A percentile compares a stretch with the other conserved stretches of the same genome.
Conservation (phyloP, 2,329 filamentous ascomycete species). For the Ophiostoma ulmi region DNA sequence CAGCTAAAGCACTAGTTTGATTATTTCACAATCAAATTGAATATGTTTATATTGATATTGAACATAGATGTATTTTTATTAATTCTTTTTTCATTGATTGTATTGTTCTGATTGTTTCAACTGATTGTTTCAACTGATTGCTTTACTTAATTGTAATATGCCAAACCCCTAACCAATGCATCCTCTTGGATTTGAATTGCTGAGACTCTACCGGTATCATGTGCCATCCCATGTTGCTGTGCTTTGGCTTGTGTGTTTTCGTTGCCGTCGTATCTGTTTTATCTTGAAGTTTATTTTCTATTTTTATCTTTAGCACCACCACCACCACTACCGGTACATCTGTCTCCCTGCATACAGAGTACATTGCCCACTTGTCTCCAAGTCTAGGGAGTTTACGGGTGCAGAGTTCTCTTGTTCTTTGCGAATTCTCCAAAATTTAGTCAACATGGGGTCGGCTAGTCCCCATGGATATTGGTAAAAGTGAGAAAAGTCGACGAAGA, state of each 20-base stretch:
- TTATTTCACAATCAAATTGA: neutral
- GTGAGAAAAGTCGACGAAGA: neutral
- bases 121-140: too few species aligned
- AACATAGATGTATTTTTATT: too few species aligned
- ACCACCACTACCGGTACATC: neutral
- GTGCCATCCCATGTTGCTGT: constrained; percentile 12
- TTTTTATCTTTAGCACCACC: neutral
- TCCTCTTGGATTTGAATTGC: neutral
- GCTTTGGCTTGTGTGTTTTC: neutral
- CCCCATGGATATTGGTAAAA: neutral
- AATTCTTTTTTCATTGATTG: neutral
- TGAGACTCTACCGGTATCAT: constrained; percentile 12
- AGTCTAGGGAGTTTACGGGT: constrained; percentile 12
- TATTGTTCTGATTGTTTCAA: neutral
- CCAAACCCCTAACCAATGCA: neutral
- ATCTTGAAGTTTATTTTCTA: neutral
- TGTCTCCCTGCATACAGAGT: neutral
- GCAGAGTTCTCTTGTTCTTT: neutral
- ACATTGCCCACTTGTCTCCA: constrained; percentile 6
- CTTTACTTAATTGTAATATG: neutral
- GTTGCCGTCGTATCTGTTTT: constrained; percentile 5
- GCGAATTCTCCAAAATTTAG: neutral
- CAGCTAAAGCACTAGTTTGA: neutral
- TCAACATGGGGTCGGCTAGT: constrained; percentile 9
- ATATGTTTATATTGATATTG: neutral